These are phyloP conservation scores for Leccinum subgranulosum DNA, from an alignment of 768 basidiomycete species.

Conservation along the genomic window DNA sequence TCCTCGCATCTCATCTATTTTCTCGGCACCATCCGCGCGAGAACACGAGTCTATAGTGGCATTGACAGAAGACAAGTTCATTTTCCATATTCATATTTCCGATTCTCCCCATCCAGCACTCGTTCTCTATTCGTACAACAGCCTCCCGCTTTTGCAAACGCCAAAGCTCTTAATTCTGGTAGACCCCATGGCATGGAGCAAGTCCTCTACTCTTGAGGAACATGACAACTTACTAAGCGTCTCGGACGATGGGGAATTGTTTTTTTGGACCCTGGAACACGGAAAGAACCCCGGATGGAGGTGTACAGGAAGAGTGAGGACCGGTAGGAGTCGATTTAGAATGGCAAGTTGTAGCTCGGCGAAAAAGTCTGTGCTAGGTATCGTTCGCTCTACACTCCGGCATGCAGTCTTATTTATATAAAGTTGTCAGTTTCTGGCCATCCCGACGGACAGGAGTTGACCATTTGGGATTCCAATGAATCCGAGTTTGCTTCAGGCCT, in stretches of 20 bases:
- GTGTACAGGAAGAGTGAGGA: conserved; percentile 72
- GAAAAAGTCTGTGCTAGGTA: conserved; percentile 88
- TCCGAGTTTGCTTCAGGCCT: conserved; percentile 91
- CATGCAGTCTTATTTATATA: conserved; percentile 3
- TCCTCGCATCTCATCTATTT: conserved; percentile 56
- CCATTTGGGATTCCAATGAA: conserved; percentile 95
- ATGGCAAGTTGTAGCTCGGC: conserved; percentile 85
- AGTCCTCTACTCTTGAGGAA: conserved; percentile 41
- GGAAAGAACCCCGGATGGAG: conserved; percentile 44
- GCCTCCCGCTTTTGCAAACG: conserved; percentile 49
- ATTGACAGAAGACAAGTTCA: conserved; percentile 56
- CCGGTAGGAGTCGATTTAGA: conserved; percentile 59
- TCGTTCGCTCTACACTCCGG: conserved; percentile 21
- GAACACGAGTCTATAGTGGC: conserved; percentile 61
- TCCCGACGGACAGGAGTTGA: conserved; percentile 70
- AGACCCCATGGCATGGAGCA: conserved; percentile 85
- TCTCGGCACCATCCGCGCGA: conserved; percentile 57
- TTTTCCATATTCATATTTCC: conserved; percentile 53
- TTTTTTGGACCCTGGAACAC: conserved; percentile 79
- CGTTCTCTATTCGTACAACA: conserved; percentile 44
- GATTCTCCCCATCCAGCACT: conserved; percentile 37
- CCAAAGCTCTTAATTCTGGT: conserved; percentile 66
- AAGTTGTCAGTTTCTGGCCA: conserved; percentile 52
- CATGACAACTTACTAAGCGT: conserved; percentile 81
- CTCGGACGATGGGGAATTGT: conserved; percentile 71